phyloP scores from a whole-genome alignment of 306 rosid genomes.

The Boehmeria nivea region DNA sequence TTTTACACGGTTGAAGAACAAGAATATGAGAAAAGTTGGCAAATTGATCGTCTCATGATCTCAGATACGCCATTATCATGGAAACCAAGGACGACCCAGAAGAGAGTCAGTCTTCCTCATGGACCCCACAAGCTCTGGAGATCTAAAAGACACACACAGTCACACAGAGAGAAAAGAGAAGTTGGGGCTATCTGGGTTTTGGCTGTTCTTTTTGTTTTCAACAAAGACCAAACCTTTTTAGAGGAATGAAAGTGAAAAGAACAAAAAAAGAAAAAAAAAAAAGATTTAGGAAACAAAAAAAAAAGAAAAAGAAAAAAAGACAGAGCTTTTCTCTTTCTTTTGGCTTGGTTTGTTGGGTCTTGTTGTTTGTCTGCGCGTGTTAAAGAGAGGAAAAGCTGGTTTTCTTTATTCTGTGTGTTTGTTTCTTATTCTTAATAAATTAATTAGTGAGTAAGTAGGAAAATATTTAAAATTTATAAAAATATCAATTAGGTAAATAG shows the following conservation, averaged over 20 bases:
- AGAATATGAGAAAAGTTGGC: not conserved
- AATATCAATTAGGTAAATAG: too few relatives aligned
- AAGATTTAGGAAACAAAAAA: too few relatives aligned
- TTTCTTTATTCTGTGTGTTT: slow-evolving; percentile 22
- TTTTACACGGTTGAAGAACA: slow-evolving; percentile 8
- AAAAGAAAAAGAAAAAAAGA: too few relatives aligned
- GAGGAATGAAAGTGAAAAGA: not conserved
- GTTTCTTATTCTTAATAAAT: slow-evolving; percentile 17
- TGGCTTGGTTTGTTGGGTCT: not conserved
- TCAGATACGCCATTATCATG: slow-evolving; percentile 25
- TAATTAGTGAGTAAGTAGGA: too few relatives aligned
- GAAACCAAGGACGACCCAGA: slow-evolving; percentile 43
- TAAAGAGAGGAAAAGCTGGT: slow-evolving; percentile 33
- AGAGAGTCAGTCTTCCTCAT: slow-evolving; percentile 16
- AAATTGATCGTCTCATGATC: slow-evolving; percentile 26
- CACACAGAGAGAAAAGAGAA: too few relatives aligned
- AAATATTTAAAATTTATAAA: too few relatives aligned
- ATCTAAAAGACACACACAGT: slow-evolving; percentile 33
- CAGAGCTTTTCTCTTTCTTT: not conserved
- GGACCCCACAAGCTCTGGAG: slow-evolving; percentile 45
- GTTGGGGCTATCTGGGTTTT: slow-evolving; percentile 21
- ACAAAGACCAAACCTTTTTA: not conserved
- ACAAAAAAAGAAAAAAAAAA: too few relatives aligned
- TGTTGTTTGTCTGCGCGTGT: not conserved
- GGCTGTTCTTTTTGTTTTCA: slow-evolving; percentile 13